Evolutionary conservation across 2,329 filamentous ascomycete species (phyloP).

Genomic region (Eutypa lata): DNA sequence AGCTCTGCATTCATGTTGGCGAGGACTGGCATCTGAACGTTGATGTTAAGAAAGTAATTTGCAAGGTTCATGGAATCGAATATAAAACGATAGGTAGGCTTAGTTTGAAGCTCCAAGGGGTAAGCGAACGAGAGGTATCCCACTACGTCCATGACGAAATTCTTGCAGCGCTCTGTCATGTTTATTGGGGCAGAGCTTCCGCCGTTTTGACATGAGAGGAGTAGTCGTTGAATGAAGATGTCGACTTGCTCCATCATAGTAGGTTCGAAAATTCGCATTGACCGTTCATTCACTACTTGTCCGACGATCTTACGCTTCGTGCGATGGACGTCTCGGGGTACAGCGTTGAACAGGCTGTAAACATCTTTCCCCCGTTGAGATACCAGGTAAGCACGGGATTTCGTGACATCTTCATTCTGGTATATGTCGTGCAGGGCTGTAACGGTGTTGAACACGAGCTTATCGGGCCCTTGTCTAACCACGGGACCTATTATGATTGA

Average conservation of each 20-base stretch:
- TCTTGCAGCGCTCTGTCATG: neutral
- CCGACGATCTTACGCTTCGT: neutral
- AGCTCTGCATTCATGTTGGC: neutral
- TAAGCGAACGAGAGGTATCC: neutral
- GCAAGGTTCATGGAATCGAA: neutral
- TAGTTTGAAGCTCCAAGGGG: neutral
- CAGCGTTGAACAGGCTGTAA: slow-evolving; percentile 5
- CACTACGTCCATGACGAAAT: slow-evolving; percentile 4
- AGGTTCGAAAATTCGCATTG: slow-evolving; percentile 3
- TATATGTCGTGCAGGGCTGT: slow-evolving; percentile 8
- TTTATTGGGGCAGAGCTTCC: neutral
- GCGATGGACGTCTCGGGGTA: slow-evolving; percentile 4
- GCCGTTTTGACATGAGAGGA: neutral
- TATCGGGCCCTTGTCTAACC: slow-evolving; percentile 4
- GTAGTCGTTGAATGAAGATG: neutral
- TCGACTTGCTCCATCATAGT: neutral
- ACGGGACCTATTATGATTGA: neutral
- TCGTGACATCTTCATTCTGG: slow-evolving; percentile 6
- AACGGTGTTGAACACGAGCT: slow-evolving; percentile 6
- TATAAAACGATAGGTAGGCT: neutral
- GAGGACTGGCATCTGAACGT: neutral
- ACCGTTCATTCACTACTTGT: neutral
- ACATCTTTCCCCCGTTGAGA: slow-evolving; percentile 2
- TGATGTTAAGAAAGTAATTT: neutral
- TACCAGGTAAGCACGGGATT: slow-evolving; percentile 5